Evolutionary conservation across 164 flowering plant species (phyloP), one percentile per base, ranked within the genome.

Genomic region (Piper longum): DNA sequence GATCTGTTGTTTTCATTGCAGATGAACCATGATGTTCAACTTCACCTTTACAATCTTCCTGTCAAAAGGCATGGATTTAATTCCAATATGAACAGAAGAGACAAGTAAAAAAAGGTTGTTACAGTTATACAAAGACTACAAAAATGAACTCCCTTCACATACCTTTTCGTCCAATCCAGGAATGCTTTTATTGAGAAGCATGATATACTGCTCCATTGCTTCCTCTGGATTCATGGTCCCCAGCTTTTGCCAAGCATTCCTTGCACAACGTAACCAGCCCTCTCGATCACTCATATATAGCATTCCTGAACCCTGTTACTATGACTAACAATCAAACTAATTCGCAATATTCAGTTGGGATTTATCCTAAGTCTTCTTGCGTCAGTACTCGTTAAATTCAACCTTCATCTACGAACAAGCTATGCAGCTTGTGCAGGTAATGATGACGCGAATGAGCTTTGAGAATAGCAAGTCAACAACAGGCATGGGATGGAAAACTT

Each of bases 261-360:
- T 82, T 80, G 91, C 91, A 88, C 85, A 90, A 86, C 68, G 84
- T 74, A 86, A 85, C 71, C 80, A 86, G 75, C 70, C 79, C 80
- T 70, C 80, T 78, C 83, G 75, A 77, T 85, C 88, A 86, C 83
- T 85, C 80, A 85, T 61, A 83, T 57, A 79, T 81, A 79, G 86
- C 85, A 83, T 76, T 85, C 76, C 76, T 80, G 70, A 72, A 81
- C 75, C 89, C 87, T 82, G 83, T 79, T 83, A 75, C 64, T 77
- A 75, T 85, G 70, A 65, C 87, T 78, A 82, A 76, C 80, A 81
- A 80, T 78, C 81, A 83, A 88, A 76, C 85, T 74, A 81, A 68
- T 77, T 81, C 79, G 70, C 71, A 71, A 70, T 72, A 72, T 70
- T 72, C 65, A 68, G 67, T 62, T 51, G 42, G 67, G 64, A 65